Conservation (phyloP, 2,329 filamentous ascomycete genomes). For the Cercospora berteroae region DNA sequence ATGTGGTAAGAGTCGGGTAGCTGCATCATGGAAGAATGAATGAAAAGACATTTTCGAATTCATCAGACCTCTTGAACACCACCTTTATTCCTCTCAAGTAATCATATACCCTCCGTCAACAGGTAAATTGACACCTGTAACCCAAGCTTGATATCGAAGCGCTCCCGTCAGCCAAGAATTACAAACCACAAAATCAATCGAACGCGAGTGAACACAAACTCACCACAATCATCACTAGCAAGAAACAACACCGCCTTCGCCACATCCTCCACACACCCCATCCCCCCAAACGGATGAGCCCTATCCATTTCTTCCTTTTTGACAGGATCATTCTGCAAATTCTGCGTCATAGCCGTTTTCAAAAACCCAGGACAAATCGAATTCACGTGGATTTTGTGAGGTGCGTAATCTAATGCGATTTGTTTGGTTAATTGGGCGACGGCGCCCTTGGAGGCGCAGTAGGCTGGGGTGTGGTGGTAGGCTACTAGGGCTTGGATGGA, state of each 20-base stretch:
- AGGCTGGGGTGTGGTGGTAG: conserved; percentile 38
- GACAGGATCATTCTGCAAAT: conserved; percentile 36
- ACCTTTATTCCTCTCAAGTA: neutral
- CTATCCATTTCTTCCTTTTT: conserved; percentile 30
- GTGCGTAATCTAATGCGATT: conserved; percentile 37
- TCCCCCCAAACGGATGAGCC: conserved; percentile 38
- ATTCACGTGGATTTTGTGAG: conserved; percentile 44
- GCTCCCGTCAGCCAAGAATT: neutral
- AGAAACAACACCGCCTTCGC: neutral
- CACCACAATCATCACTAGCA: neutral
- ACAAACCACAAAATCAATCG: too few relatives aligned
- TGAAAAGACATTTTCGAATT: neutral
- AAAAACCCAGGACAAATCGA: conserved; percentile 44
- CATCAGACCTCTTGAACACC: neutral
- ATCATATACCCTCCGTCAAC: conserved; percentile 14
- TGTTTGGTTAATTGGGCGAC: conserved; percentile 48
- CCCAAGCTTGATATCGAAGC: conserved; percentile 11
- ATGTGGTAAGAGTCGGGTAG: neutral
- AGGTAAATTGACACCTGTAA: conserved; percentile 20
- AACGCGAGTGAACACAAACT: neutral
- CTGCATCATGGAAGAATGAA: neutral
- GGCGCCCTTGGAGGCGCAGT: conserved; percentile 34
- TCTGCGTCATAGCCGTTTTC: conserved; percentile 40
- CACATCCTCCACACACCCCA: neutral
- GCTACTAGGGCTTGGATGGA: conserved; percentile 35